Percentiles rank a stretch among this genome's conserved stretches.
Conservation (phyloP, 495 filamentous ascomycete genomes). For the Geoglossum glabrum region DNA sequence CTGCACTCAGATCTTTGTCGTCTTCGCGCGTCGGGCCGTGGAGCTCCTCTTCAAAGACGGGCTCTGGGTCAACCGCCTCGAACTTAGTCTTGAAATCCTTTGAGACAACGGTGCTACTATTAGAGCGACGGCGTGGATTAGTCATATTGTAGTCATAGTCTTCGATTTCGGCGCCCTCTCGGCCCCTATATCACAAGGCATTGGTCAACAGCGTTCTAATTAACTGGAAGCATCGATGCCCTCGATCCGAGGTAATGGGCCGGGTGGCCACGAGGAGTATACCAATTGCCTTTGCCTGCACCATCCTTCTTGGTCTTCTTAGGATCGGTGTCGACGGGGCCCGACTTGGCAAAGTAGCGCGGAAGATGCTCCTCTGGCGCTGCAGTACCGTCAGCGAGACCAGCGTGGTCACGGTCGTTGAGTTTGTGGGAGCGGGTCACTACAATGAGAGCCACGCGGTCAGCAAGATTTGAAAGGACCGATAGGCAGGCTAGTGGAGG, state of each 20-base stretch:
- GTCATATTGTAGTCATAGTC: slow-evolving; percentile 60
- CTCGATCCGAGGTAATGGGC: neutral
- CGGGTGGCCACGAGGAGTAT: slow-evolving; percentile 6
- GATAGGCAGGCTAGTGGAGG: neutral
- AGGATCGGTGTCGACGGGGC: slow-evolving; percentile 61
- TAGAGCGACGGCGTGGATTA: slow-evolving; percentile 81
- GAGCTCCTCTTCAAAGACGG: slow-evolving; percentile 70
- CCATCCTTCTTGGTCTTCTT: slow-evolving; percentile 95
- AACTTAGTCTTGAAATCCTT: slow-evolving; percentile 74
- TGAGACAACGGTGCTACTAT: slow-evolving; percentile 48
- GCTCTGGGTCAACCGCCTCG: slow-evolving; percentile 62
- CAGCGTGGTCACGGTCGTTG: slow-evolving; percentile 71
- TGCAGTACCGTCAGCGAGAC: slow-evolving; percentile 41
- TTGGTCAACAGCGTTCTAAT: slow-evolving; percentile 3
- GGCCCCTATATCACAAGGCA: slow-evolving; percentile 38
- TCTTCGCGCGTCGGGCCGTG: slow-evolving; percentile 29
- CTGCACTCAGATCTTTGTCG: slow-evolving; percentile 25
- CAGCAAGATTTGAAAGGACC: neutral
- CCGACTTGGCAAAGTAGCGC: slow-evolving; percentile 80
- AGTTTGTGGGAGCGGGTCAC: slow-evolving; percentile 92
- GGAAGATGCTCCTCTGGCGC: slow-evolving; percentile 51
- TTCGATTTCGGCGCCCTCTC: slow-evolving; percentile 59
- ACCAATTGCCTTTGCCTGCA: slow-evolving; percentile 88
- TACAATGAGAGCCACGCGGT: slow-evolving; percentile 13
- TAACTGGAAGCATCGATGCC: neutral